A percentile compares a stretch with the other conserved stretches of the same genome.
Conservation (phyloP, 129 eudicot species). For the Arctium minus region DNA sequence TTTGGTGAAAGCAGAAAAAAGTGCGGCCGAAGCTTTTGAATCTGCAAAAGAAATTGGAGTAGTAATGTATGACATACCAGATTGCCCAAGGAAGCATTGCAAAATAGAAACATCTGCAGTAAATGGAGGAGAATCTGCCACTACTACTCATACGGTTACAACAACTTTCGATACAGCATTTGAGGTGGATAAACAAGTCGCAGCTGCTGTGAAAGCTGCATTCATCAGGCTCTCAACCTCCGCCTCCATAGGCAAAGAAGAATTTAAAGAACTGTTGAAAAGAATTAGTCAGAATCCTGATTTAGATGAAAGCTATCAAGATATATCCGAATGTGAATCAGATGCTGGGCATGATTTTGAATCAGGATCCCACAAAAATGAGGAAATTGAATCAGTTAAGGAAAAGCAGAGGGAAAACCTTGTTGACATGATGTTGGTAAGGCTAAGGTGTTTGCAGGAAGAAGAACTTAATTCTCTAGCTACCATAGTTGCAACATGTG, state of each 20-base stretch:
- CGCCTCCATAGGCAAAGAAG: constrained; percentile 59
- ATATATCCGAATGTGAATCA: constrained; percentile 59
- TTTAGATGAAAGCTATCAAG: constrained; percentile 37
- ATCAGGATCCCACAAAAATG: constrained; percentile 4
- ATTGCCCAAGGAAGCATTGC: constrained; percentile 42
- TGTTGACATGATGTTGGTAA: constrained; percentile 68
- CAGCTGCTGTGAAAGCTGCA: constrained; percentile 86
- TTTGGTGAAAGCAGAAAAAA: constrained; percentile 60
- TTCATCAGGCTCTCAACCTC: constrained; percentile 69
- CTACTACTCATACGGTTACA: constrained; percentile 46
- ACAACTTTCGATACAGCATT: constrained; percentile 89
- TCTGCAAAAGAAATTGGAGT: constrained; percentile 86
- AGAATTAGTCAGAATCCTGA: constrained; percentile 86
- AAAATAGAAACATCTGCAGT: constrained; percentile 58
- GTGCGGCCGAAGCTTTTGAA: constrained; percentile 75
- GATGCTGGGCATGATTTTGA: constrained; percentile 30
- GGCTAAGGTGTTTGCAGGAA: constrained; percentile 70
- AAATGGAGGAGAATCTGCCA: constrained; percentile 47
- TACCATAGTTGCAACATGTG: constrained; percentile 92
- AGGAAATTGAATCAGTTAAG: constrained; percentile 22
- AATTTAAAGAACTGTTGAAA: constrained; percentile 58
- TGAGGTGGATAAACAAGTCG: constrained; percentile 96
- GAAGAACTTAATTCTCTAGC: constrained; percentile 90
- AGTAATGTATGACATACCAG: constrained; percentile 71
- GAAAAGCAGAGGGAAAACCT: constrained; percentile 38